phyloP scores from a whole-genome alignment of 1,139 yeast species.

The Blastobotrys arbuscula region DNA sequence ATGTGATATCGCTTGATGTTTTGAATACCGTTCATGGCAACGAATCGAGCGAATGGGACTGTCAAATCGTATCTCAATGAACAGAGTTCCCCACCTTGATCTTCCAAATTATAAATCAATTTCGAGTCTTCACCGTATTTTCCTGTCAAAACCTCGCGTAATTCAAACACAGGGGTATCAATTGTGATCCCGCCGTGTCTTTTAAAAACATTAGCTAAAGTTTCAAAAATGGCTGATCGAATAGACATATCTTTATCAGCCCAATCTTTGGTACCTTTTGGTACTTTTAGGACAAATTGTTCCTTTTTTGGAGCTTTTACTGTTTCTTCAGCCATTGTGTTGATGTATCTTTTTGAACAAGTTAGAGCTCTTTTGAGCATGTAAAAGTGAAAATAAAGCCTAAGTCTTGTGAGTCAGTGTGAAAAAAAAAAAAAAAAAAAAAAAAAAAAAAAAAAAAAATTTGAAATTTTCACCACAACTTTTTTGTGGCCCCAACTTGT shows the following conservation, averaged over 20 bases:
- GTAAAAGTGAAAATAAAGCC: background rate
- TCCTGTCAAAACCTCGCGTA: constrained; percentile 90
- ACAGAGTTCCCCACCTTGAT: constrained; percentile 97
- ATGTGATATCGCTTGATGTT: constrained; percentile 90
- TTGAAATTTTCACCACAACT: too few relatives aligned
- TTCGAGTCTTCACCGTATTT: constrained; percentile 98
- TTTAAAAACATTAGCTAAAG: constrained; percentile 70
- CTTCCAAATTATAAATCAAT: constrained; percentile 89
- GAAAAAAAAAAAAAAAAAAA: background rate
- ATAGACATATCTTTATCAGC: constrained; percentile 95
- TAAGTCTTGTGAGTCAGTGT: constrained; percentile 1
- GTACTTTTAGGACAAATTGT: constrained; percentile 77
- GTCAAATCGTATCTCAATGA: constrained; percentile 93
- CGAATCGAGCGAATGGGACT: constrained; percentile 95
- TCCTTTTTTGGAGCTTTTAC: constrained; percentile 1
- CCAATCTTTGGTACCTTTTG: constrained; percentile 97
- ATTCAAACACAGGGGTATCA: constrained; percentile 95
- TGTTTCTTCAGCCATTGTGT: background rate
- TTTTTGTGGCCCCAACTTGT: too few relatives aligned
- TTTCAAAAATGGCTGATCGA: constrained; percentile 76
- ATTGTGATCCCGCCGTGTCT: constrained; percentile 97
- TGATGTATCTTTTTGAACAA: background rate
- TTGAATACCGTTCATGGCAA: constrained; percentile 89
- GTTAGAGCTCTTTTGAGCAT: constrained; percentile 6
- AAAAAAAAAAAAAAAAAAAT: too few relatives aligned